Evolutionary conservation across 1,284 basidiomycete species (phyloP), one percentile per base, ranked within the genome.

Genomic region (Singerocomus inundabilis): DNA sequence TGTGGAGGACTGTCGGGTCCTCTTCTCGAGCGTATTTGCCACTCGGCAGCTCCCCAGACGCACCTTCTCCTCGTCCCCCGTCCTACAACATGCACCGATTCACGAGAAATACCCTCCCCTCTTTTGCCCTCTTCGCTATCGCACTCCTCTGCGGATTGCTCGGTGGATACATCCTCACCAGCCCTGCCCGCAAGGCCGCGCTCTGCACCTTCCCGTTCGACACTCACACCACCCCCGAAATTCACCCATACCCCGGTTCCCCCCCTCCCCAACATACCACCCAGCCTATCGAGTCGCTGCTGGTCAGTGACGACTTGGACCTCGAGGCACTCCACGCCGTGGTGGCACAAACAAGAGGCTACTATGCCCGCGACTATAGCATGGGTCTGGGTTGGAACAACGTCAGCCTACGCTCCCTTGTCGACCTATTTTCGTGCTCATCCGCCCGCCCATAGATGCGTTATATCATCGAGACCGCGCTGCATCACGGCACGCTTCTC

Each of bases 381-480:
- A 55, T 68, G 62, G 55, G 53, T 1, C 47, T 68, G 12, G 66
- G 66, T 28, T 68, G 69, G 69, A 68, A 68, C 51, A 68, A 68
- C 13, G 66, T 69, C 9, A 34, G 68, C 29, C 5, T 11, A 26
- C 43, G 21, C 15, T 16, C 37, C 24, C n/a, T n/a, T n/a, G n/a
- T 33, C 25, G 11, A 15, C 29, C 4, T 44, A 15, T 34, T 39
- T 44, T 3, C 36, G 44, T 37, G 11, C 56, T 64, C 12, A 65
- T 24, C 24, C 11, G 1, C 30, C 8, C 36, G 48, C 37, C n/a
- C n/a, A n/a, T n/a, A 71, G 71, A 66, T 71, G 59, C 68, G 71
- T 18, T 72, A 72, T 49, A 71, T 72, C 46, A 66, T 74, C 46
- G 74, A 74, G 48, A 63, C 73, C 5, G 64, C 73, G 6, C 49